These are phyloP conservation scores for Parachaetomium inaequale DNA, from an alignment of 495 filamentous ascomycete genomes.

Conservation along the genomic window DNA sequence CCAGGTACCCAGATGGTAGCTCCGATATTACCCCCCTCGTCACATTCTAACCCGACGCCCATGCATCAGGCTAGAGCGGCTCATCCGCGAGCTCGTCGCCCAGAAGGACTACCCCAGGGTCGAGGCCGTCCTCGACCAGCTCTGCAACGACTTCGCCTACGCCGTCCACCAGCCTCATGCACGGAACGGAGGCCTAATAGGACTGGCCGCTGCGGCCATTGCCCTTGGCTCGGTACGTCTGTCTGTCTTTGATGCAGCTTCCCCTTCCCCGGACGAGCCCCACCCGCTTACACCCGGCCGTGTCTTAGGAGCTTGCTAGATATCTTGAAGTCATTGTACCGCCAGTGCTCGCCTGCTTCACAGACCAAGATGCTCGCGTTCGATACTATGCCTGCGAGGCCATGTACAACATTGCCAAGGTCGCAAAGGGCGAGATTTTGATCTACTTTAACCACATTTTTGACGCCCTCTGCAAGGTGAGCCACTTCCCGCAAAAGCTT, in stretches of 20 bases:
- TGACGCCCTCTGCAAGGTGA: constrained; percentile 91
- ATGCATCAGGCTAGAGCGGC: constrained; percentile 60
- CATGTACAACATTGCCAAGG: constrained; percentile 99
- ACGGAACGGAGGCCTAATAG: constrained; percentile 93
- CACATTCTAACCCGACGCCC: constrained; percentile 17
- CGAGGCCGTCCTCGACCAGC: constrained; percentile 82
- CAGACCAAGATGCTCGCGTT: constrained; percentile 95
- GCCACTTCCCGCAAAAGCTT: constrained; percentile 20
- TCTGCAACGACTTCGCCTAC: constrained; percentile 97
- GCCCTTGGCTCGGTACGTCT: constrained; percentile 79
- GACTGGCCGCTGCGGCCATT: constrained; percentile 93
- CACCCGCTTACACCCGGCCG: constrained; percentile 16
- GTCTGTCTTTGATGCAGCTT: constrained; percentile 20
- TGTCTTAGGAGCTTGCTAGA: constrained; percentile 69
- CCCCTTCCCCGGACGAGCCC: neutral
- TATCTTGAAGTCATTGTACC: constrained; percentile 93
- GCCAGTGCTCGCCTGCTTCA: constrained; percentile 97
- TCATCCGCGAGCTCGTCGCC: constrained; percentile 80
- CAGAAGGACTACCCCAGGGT: constrained; percentile 74
- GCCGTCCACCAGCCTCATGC: constrained; percentile 97
- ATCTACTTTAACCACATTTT: constrained; percentile 98
- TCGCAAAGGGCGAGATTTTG: constrained; percentile 94
- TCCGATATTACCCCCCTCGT: neutral
- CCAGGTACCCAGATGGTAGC: too few relatives aligned
- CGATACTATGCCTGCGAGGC: constrained; percentile 99